Evolutionary conservation across 31 red algal genomes (phyloP).

Genomic region (Porphyra umbilicalis): DNA sequence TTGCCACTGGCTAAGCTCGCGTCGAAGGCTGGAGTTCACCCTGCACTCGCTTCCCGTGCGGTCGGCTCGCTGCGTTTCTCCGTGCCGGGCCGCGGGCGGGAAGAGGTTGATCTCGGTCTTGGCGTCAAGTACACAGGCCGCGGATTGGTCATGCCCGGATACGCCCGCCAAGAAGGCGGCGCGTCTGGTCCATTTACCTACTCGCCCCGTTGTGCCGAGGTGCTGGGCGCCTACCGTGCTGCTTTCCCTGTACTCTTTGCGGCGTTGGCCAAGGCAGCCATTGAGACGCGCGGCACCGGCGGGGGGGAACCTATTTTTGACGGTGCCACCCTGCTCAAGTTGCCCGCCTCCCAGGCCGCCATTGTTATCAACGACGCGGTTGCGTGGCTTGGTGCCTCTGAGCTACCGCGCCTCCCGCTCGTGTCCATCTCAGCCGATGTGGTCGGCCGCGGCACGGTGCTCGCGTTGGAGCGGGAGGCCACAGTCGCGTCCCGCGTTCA

Average conservation of each 20-base stretch:
- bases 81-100: slow-evolving; percentile 12
- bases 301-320: slow-evolving; percentile 25
- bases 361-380: slow-evolving; percentile 22
- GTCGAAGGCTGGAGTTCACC: slow-evolving; percentile 7
- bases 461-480: not conserved
- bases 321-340: slow-evolving; percentile 23
- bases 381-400: slow-evolving; percentile 57
- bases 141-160: slow-evolving; percentile 60
- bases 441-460: not conserved
- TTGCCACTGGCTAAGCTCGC: slow-evolving; percentile 47
- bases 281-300: slow-evolving; percentile 1
- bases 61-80: slow-evolving; percentile 53
- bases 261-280: slow-evolving; percentile 13
- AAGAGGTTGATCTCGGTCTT: slow-evolving; percentile 66
- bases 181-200: slow-evolving; percentile 25
- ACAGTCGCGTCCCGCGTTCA: not conserved
- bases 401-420: slow-evolving; percentile 38
- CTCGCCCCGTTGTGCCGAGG: slow-evolving; percentile 25
- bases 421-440: slow-evolving; percentile 13
- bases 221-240: slow-evolving; percentile 23
- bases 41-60: slow-evolving; percentile 32
- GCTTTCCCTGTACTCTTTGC: slow-evolving; percentile 54
- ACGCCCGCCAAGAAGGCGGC: slow-evolving; percentile 45
- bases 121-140: slow-evolving; percentile 64
- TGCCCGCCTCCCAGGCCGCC: slow-evolving; percentile 4